Conservation (phyloP, 768 basidiomycete species). For the Pholiota microspora region DNA sequence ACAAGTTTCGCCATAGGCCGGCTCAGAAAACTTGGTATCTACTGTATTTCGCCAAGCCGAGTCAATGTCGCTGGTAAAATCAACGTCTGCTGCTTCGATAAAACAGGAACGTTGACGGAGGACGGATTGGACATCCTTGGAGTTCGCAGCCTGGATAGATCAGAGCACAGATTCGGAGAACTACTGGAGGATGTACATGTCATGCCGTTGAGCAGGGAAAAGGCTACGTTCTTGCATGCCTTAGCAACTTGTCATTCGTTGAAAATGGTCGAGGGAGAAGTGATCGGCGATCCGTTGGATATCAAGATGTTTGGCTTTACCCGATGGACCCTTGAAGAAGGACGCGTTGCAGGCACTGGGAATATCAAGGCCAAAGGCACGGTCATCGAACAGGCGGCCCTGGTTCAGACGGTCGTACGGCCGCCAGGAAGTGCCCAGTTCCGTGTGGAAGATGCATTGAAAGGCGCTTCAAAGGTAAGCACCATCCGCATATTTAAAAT, state of each 20-base stretch:
- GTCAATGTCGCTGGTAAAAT: constrained; percentile 96
- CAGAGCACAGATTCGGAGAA: constrained; percentile 81
- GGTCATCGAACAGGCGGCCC: constrained; percentile 71
- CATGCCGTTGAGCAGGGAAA: constrained; percentile 68
- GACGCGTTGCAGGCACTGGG: constrained; percentile 65
- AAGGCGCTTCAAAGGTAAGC: constrained; percentile 72
- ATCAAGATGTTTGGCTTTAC: constrained; percentile 99
- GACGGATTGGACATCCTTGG: constrained; percentile 97
- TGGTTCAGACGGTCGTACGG: constrained; percentile 95
- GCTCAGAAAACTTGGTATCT: constrained; percentile 84
- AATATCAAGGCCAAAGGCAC: constrained; percentile 65
- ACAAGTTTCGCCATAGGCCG: constrained; percentile 93
- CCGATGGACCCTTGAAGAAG: constrained; percentile 94
- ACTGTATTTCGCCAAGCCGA: constrained; percentile 94
- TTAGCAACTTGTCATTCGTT: constrained; percentile 95
- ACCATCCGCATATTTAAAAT: not conserved
- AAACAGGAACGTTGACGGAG: constrained; percentile 97
- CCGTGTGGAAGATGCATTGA: constrained; percentile 89
- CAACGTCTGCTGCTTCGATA: constrained; percentile 98
- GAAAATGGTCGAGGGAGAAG: constrained; percentile 81
- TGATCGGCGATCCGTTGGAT: constrained; percentile 96
- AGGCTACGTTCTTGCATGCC: constrained; percentile 87
- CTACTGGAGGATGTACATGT: constrained; percentile 85
- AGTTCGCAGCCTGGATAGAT: constrained; percentile 80
- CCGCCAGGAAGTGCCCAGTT: constrained; percentile 94